Percentiles rank a stretch among this genome's conserved stretches.
Conservation (phyloP, 1,139 yeast genomes). For the Yamadazyma triangularis region DNA sequence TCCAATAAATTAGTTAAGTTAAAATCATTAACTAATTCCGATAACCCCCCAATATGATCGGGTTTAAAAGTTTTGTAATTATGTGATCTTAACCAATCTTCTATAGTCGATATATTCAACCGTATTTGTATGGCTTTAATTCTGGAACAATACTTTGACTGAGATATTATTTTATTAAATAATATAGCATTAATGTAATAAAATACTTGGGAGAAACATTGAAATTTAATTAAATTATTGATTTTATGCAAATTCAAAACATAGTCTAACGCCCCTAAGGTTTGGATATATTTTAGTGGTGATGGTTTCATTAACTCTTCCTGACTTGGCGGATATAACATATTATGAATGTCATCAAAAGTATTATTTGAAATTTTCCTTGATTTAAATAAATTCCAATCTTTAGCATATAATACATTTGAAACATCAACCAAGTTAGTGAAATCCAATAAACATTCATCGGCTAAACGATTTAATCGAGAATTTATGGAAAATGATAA, state of each 20-base stretch:
- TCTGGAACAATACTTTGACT: constrained; percentile 67
- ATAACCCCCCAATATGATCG: constrained; percentile 25
- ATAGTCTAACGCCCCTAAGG: constrained; percentile 82
- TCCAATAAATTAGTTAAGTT: constrained; percentile 21
- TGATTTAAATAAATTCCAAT: constrained; percentile 70
- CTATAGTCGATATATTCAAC: constrained; percentile 76
- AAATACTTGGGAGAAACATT: constrained; percentile 73
- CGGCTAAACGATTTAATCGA: constrained; percentile 52
- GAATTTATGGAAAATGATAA: constrained; percentile 62
- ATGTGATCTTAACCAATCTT: constrained; percentile 89
- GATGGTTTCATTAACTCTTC: constrained; percentile 70
- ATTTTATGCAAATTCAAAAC: constrained; percentile 80
- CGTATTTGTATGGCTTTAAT: constrained; percentile 87
- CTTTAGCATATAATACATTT: constrained; percentile 58
- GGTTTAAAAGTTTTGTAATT: constrained; percentile 54
- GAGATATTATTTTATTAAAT: constrained; percentile 68
- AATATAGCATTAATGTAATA: constrained; percentile 71
- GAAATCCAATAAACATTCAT: constrained; percentile 60
- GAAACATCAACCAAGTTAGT: constrained; percentile 64
- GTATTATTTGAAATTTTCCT: constrained; percentile 39
- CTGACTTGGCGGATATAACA: constrained; percentile 69
- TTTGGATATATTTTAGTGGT: constrained; percentile 80
- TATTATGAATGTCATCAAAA: constrained; percentile 65
- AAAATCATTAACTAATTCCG: constrained; percentile 18
- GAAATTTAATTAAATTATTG: constrained; percentile 69